Evolutionary conservation across 108 stramenopile species (phyloP), one percentile per base, ranked within the genome.

Genomic region (Fistulifera solaris): DNA sequence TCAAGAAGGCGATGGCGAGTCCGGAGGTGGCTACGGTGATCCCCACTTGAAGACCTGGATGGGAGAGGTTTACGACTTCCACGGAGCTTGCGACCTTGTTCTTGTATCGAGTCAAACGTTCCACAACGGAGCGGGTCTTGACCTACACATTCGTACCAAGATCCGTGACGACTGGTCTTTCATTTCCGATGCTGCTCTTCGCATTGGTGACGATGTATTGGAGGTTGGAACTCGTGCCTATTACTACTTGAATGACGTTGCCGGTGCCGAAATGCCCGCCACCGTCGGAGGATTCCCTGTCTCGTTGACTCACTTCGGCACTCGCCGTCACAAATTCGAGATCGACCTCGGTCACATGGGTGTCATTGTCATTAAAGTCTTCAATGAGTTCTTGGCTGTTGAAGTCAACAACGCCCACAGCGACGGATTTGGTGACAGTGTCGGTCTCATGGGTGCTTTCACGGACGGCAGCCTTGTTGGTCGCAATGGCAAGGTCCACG

Each of bases 51-150:
- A 54, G 12, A 31, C 47, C n/a, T 59, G 58, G 58, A 49, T 17
- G 24, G 27, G 45, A 27, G 19, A 59, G 6, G 26, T 25, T 17
- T 59, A 27, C 31, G 27, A 31, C 21, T 59, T 19, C 48, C 58
- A 59, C 27, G 58, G 58, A 22, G 27, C 48, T 5, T 59, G 58
- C 47, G 58, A 59, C 48, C 45, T 59, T 38, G 47, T 59, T 27
- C 24, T 59, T 18, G 18, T 47, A 22, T 21, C 56, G 16, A 49
- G 35, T 25, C 21, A 13, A 13, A 7, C 16, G n/a, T 64, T 64
- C 48, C 55, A 28, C 27, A 26, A 56, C 24, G 63, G 63, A 28
- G 3, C 39, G 4, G 47, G 31, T 5, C 31, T 46, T 16, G 58
- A 59, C 58, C 24, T 48, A 2, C 46, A 59, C 26, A 22, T 59